Conservation (phyloP, 371 early-diverging fungal genomes). For the Lichtheimia ramosa region DNA sequence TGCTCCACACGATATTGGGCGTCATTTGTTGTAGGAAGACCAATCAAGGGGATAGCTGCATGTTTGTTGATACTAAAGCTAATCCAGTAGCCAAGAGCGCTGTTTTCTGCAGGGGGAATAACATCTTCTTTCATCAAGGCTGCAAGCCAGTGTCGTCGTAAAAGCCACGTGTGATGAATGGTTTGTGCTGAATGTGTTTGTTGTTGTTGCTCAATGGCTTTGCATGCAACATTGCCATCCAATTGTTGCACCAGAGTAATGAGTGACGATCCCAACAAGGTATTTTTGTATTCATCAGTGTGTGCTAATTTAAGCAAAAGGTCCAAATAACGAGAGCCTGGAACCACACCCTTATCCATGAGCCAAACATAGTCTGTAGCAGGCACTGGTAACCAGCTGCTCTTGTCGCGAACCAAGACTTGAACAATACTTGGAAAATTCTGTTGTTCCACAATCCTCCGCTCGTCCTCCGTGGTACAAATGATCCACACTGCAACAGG, state of each 20-base stretch:
- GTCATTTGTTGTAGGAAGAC: conserved; percentile 1
- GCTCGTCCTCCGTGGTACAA: conserved; percentile 7
- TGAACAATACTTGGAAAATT: neutral
- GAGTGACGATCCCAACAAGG: neutral
- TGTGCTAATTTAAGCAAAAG: conserved; percentile 2
- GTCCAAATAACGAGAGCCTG: conserved; percentile 5
- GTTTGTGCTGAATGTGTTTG: neutral
- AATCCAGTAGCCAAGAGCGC: conserved; percentile 6
- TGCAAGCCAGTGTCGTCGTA: conserved; percentile 6
- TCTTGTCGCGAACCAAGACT: conserved; percentile 2
- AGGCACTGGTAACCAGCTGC: neutral
- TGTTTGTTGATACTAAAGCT: neutral
- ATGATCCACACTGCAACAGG: conserved; percentile 3
- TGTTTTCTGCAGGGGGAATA: neutral
- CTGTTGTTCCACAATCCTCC: neutral
- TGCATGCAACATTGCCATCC: neutral
- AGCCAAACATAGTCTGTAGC: conserved; percentile 6
- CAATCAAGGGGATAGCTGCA: conserved; percentile 2
- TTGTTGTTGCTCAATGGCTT: conserved; percentile 2
- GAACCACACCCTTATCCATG: conserved; percentile 3
- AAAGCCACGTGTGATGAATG: neutral
- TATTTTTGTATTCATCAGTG: conserved; percentile 1
- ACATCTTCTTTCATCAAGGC: neutral
- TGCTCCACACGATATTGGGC: too few species aligned
- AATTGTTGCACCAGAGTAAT: neutral